Percentiles rank a stretch among this genome's conserved stretches.
These are phyloP conservation scores for Solanum rostratum DNA, from an alignment of 257 asterid genomes.

Conservation along the genomic window DNA sequence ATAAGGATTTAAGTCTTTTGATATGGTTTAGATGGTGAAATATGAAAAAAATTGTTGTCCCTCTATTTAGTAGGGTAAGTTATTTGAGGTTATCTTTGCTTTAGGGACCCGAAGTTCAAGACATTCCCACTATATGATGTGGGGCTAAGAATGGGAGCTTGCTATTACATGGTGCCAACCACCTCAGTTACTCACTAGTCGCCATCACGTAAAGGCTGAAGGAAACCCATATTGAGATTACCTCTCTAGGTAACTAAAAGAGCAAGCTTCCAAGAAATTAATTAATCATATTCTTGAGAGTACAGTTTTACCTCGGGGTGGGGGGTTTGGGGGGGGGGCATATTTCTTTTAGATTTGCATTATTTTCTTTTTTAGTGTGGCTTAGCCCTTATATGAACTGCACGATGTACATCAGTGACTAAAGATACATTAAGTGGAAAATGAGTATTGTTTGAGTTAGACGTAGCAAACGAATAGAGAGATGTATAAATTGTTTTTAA, in stretches of 20 bases:
- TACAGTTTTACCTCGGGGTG: not conserved
- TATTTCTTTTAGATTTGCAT: not conserved
- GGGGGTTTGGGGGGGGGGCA: not conserved
- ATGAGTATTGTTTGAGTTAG: not conserved
- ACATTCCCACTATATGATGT: constrained; percentile 4
- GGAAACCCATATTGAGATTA: not conserved
- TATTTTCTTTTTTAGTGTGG: not conserved
- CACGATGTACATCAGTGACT: not conserved
- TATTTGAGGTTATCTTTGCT: not conserved
- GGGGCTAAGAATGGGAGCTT: not conserved
- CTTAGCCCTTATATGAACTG: not conserved
- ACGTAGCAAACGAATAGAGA: not conserved
- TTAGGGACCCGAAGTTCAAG: not conserved
- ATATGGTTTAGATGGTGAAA: not conserved
- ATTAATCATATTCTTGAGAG: not conserved
- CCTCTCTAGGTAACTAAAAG: not conserved
- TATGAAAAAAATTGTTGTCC: not conserved
- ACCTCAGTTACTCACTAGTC: constrained; percentile 18
- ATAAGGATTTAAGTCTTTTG: not conserved
- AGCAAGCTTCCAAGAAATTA: not conserved
- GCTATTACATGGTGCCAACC: constrained; percentile 17
- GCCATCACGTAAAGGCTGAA: constrained; percentile 5
- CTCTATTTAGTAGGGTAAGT: not conserved
- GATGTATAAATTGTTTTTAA: not conserved
- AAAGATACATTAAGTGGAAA: not conserved